Evolutionary conservation across 2,329 filamentous ascomycete species (phyloP), one percentile per base, ranked within the genome.

Genomic region (Neocucurbitaria cava): DNA sequence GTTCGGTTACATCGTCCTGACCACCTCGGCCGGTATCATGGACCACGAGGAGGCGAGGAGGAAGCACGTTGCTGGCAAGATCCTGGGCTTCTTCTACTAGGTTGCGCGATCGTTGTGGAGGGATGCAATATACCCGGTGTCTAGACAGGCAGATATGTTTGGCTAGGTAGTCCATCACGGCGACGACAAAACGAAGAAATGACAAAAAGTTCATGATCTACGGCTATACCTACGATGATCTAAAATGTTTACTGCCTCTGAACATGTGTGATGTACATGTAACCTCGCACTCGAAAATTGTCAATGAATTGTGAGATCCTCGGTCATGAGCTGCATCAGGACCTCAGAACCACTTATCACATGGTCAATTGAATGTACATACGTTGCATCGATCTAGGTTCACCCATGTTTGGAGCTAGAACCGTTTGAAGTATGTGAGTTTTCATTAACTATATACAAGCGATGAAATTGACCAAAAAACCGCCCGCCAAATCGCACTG

Each of bases 61-160:
- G 82, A 98, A 98, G 89, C 95, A 99, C 86, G 95, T 98, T 78
- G 89, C 94, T 72, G 95, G 95, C 83, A 99, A 99, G 89, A 91
- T 99, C 83, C 91, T 98, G 74, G 95, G 95, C 76, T 99, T 98
- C 89, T 97, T 97, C 87, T 98, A 97, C 87, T 97, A 95, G 80
- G 53, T 54, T 64, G 49, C 49, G 54, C 55, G 52, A 52, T 58
- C 50, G 54, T 58, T 64, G 60, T 56, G 56, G 61, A 61, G 64
- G 68, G 60, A 64, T 62, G 55, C 58, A 58, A 67, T 66, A 72
- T 70, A 70, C 68, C 68, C 61, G 61, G 62, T 21, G 48, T 58
- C 61, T 65, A 65, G 63, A 45, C 62, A 58, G 56, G 48, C 62
- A 58, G 41, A 49, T 58, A 40, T 60, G 64, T 62, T 64, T 68